Base-by-base conservation (phyloP, 2,329 filamentous ascomycete genomes). In the Blastomyces gilchristii region DNA sequence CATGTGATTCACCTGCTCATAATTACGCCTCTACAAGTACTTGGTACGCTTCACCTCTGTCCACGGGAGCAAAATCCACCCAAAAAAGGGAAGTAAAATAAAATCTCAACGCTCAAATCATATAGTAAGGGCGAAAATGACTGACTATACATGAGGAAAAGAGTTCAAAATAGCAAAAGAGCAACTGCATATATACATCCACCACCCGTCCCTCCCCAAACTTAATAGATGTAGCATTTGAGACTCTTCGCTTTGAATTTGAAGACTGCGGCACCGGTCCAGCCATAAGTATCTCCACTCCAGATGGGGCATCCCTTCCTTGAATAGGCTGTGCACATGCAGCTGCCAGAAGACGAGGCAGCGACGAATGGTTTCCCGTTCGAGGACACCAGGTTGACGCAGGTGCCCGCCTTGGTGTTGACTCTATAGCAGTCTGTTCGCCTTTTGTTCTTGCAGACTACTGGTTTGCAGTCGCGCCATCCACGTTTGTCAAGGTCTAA, bases 361-460 rank as follows among this genome's bases (percentile, higher is more conserved):
- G 56, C 43, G n/a, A 58, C 56, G 39, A 58, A 58, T 58, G 56
- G 56, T 8, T 28, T 43, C 22, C 56, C 37, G n/a, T 58, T 43
- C 14, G 56, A 58, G 39, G 56, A 58, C 7, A 43, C 34, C 34
- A 58, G 22, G 39, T 58, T 58, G 39, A 58, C 7, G 37, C 56
- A 58, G n/a, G n/a, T 58, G 37, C 56, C 56, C 41, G 54, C 22
- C 18, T 22, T 43, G 3, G 56, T 28, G 22, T 31, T 43, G 37
- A 58, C 22, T 58, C 4, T 22, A 6, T 41, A 58, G 56, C 56
- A 58, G 37, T 58, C 25, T 28, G 56, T 58, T 22, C 34, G 37
- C 22, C 45, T 28, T 8, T 22, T 41, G 6, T 58, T 58, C 56
- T 58, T 58, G 37, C 39, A 58, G 18, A 58, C 34, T 9, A 18